A percentile compares a stretch with the other conserved stretches of the same genome.
Evolutionary conservation across 345 rosid genomes (phyloP).

Genomic region (Citrus hindsii): DNA sequence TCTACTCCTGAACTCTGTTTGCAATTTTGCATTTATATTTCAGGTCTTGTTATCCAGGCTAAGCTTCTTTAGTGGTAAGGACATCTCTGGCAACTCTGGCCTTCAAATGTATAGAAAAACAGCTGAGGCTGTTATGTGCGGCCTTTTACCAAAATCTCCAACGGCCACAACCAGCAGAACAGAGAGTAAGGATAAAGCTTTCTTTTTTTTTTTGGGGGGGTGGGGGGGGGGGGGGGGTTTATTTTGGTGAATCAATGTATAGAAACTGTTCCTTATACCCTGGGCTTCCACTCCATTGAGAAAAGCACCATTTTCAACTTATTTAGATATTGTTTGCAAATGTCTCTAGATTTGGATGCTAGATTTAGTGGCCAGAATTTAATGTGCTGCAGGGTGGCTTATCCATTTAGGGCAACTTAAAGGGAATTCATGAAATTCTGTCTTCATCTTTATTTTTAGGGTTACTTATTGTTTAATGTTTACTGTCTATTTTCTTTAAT

Average conservation of each 20-base stretch:
- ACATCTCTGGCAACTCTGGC: slow-evolving; percentile 47
- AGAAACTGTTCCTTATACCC: not conserved
- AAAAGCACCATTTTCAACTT: not conserved
- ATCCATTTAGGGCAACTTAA: not conserved
- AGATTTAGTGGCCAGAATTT: not conserved
- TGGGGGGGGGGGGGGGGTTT: too few relatives aligned
- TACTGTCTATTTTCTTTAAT: slow-evolving; percentile 1
- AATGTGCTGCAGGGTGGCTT: not conserved
- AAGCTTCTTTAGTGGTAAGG: slow-evolving; percentile 68
- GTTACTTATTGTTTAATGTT: not conserved
- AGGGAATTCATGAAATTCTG: not conserved
- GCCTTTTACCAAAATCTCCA: slow-evolving; percentile 83
- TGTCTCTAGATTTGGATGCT: not conserved
- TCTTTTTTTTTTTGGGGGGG: not conserved
- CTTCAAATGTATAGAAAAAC: slow-evolving; percentile 67
- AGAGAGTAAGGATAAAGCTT: slow-evolving; percentile 37
- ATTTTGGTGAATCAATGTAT: too few relatives aligned
- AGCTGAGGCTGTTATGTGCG: slow-evolving; percentile 94
- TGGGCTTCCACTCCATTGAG: not conserved
- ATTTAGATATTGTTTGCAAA: not conserved
- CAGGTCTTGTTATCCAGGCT: slow-evolving; percentile 86
- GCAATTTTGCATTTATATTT: slow-evolving; percentile 16
- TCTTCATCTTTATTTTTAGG: not conserved
- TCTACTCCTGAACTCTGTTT: not conserved
- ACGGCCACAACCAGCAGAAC: slow-evolving; percentile 84